Evolutionary conservation across 169 alveolate species (phyloP).

Genomic region (Condylostoma magnum): DNA sequence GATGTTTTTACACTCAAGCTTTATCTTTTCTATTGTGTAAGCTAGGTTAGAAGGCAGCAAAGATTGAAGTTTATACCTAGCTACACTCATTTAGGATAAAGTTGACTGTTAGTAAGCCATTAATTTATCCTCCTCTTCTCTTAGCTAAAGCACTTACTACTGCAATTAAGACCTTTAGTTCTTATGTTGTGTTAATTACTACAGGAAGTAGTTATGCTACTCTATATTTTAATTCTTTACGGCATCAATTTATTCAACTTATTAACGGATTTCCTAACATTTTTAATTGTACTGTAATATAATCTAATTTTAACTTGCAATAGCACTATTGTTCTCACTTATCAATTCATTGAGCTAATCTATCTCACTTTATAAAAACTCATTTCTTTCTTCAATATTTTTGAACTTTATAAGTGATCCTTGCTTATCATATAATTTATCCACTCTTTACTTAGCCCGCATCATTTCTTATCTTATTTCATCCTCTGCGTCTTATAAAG

Average conservation of each 20-base stretch:
- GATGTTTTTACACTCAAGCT: slow-evolving; percentile 20
- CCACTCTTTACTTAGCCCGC: neutral
- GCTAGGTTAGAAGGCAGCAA: neutral
- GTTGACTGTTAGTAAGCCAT: neutral
- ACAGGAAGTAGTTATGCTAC: neutral
- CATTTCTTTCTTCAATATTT: slow-evolving; percentile 10
- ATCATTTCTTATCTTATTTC: neutral
- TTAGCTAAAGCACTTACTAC: neutral
- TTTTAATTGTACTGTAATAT: neutral
- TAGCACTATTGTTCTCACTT: too few species aligned
- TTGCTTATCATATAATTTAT: slow-evolving; percentile 17
- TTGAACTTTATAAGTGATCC: neutral
- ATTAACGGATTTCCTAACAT: neutral
- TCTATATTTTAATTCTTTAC: neutral
- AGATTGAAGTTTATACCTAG: neutral
- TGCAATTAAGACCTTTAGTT: neutral
- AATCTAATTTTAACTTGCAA: neutral
- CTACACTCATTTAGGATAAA: neutral
- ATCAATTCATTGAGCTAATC: neutral
- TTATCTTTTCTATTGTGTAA: slow-evolving; percentile 16
- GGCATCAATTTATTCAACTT: neutral
- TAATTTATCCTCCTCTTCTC: slow-evolving; percentile 9
- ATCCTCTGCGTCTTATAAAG: neutral
- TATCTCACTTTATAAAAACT: neutral
- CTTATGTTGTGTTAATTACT: too few species aligned